Percentiles rank a stretch among this genome's conserved stretches.
Conservation (phyloP, 169 alveolate species). For the Theileria sp. region DNA sequence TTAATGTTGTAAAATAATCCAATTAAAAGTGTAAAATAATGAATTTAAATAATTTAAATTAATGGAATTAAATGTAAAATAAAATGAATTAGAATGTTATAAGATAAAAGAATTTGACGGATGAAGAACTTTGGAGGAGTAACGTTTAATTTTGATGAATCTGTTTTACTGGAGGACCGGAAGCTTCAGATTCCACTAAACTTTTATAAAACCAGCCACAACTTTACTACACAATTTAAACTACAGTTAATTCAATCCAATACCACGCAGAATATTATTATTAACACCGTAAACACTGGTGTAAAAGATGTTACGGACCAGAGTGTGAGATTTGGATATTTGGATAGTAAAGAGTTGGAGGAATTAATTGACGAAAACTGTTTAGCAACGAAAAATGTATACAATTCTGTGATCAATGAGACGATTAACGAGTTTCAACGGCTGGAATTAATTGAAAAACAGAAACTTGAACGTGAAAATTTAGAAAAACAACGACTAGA, state of each 20-base stretch:
- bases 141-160: slow-evolving; percentile 45
- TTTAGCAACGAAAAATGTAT: background rate
- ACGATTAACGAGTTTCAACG: slow-evolving; percentile 4
- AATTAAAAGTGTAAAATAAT: too few species aligned
- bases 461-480: background rate
- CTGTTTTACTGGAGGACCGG: slow-evolving; percentile 28
- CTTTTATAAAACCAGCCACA: background rate
- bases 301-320: slow-evolving; percentile 16
- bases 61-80: too few species aligned
- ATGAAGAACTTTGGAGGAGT: slow-evolving; percentile 25
- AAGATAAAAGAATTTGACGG: background rate
- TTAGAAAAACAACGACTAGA: slow-evolving; percentile 9
- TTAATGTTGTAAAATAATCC: too few species aligned
- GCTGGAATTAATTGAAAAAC: background rate
- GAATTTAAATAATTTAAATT: too few species aligned
- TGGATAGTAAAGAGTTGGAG: background rate
- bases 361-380: slow-evolving; percentile 6
- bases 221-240: background rate
- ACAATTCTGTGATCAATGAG: slow-evolving; percentile 11
- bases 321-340: slow-evolving; percentile 11
- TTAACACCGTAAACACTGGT: too few species aligned
- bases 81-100: too few species aligned
- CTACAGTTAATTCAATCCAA: background rate
- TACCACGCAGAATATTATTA: too few species aligned
- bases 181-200: slow-evolving; percentile 21